These are phyloP conservation scores for Pythium insidiosum DNA, from an alignment of 352 stramenopile species.

Conservation along the genomic window DNA sequence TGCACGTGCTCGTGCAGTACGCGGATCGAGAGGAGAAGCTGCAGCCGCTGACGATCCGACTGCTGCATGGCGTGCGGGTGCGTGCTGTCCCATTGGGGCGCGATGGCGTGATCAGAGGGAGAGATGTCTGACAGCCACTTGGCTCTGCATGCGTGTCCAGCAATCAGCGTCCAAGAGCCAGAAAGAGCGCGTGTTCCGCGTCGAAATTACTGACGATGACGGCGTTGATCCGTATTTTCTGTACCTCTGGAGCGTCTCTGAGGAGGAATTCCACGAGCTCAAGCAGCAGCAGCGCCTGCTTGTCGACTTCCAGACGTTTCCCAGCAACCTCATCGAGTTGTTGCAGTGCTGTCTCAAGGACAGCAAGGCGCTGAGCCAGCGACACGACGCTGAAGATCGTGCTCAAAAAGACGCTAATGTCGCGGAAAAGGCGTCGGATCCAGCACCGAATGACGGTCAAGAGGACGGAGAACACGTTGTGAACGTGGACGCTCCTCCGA, in stretches of 20 bases:
- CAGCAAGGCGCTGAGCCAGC: conserved; percentile 30
- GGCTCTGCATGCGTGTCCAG: no score
- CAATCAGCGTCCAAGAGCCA: conserved; percentile 72
- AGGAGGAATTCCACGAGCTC: conserved; percentile 93
- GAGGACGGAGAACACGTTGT: conserved; percentile 5
- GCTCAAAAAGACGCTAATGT: no score
- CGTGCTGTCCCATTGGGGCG: neutral
- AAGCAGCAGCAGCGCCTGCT: conserved; percentile 91
- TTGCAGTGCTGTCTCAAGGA: conserved; percentile 83
- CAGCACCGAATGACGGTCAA: neutral
- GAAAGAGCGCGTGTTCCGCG: conserved; percentile 85
- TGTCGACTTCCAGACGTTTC: conserved; percentile 91
- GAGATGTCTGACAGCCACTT: neutral
- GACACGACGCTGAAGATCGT: neutral
- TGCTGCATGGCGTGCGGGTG: conserved; percentile 71
- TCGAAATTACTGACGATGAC: conserved; percentile 92
- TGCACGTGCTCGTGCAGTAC: conserved; percentile 80
- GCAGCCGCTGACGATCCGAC: conserved; percentile 58
- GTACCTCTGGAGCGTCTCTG: conserved; percentile 89
- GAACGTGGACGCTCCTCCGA: neutral
- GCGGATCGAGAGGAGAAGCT: conserved; percentile 76
- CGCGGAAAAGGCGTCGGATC: no score
- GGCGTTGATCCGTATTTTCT: conserved; percentile 89
- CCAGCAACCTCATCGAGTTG: conserved; percentile 90
- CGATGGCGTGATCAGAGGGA: neutral